Percentiles rank a stretch among this genome's conserved stretches.
Evolutionary conservation across 257 asterid species (phyloP).

Genomic region (Nicotiana sylvestris): DNA sequence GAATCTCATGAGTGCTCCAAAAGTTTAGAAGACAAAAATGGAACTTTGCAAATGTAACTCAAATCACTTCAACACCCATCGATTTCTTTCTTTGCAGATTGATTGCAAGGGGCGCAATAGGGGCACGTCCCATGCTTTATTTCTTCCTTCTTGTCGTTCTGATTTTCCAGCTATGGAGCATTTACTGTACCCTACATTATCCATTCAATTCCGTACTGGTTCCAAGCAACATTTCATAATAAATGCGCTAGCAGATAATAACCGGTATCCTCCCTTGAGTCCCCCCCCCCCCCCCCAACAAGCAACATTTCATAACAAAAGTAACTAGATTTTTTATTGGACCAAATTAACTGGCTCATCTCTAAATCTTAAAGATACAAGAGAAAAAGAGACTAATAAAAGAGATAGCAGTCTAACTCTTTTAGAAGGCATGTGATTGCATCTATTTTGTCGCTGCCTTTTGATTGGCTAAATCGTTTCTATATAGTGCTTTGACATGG

Average conservation of each 20-base stretch:
- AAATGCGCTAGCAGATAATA: not conserved
- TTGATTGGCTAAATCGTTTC: not conserved
- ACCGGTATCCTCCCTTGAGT: not conserved
- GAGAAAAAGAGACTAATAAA: not conserved
- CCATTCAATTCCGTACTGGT: not conserved
- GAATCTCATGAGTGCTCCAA: not conserved
- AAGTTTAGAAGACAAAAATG: not conserved
- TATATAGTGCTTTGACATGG: not conserved
- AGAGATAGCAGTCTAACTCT: not conserved
- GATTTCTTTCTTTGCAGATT: not conserved
- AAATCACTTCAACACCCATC: not conserved
- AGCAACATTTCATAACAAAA: not conserved
- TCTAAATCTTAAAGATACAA: not conserved
- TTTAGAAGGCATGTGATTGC: not conserved
- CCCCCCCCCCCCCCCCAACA: too few relatives aligned
- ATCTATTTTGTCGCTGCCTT: not conserved
- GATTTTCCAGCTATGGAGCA: not conserved
- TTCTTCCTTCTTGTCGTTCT: not conserved
- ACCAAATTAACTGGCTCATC: not conserved
- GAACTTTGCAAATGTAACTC: not conserved
- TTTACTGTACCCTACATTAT: not conserved
- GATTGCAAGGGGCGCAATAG: not conserved
- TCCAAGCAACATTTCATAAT: not conserved
- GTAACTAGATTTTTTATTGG: not conserved
- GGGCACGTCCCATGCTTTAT: not conserved